These are phyloP conservation scores for Dendrobium officinale DNA, from an alignment of 106 monocot species.

Conservation along the genomic window DNA sequence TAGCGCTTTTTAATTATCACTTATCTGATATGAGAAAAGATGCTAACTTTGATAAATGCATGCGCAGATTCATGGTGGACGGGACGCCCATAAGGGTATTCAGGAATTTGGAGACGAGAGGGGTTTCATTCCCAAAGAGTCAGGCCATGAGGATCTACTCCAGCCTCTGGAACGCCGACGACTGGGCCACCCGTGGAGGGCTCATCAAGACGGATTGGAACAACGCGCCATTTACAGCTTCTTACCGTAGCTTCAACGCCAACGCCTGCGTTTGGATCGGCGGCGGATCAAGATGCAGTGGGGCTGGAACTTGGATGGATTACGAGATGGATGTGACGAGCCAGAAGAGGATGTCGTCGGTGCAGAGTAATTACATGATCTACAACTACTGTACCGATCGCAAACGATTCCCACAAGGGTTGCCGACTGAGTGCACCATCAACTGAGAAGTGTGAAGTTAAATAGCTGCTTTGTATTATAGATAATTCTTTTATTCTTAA, in stretches of 20 bases:
- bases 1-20: no score
- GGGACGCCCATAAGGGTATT: constrained; percentile 14
- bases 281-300: neutral
- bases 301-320: neutral
- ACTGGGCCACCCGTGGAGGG: constrained; percentile 27
- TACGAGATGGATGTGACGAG: constrained; percentile 2
- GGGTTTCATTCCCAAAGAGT: constrained; percentile 7
- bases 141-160: constrained; percentile 20
- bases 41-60: neutral
- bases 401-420: constrained; percentile 8
- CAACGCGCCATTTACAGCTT: constrained; percentile 22
- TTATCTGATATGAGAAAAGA: neutral
- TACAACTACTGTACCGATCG: constrained; percentile 17
- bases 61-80: constrained; percentile 18
- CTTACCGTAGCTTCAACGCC: constrained; percentile 13
- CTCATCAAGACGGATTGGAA: constrained; percentile 20
- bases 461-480: no score
- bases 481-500: no score
- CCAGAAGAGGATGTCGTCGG: constrained; percentile 3
- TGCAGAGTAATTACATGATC: constrained; percentile 19
- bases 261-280: constrained; percentile 4
- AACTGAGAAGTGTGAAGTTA: neutral
- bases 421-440: constrained; percentile 1
- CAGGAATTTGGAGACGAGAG: neutral
- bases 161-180: constrained; percentile 21